A percentile compares a stretch with the other conserved stretches of the same genome.
Evolutionary conservation across 352 stramenopile species (phyloP).

Genomic region (Globisporangium barbulae): DNA sequence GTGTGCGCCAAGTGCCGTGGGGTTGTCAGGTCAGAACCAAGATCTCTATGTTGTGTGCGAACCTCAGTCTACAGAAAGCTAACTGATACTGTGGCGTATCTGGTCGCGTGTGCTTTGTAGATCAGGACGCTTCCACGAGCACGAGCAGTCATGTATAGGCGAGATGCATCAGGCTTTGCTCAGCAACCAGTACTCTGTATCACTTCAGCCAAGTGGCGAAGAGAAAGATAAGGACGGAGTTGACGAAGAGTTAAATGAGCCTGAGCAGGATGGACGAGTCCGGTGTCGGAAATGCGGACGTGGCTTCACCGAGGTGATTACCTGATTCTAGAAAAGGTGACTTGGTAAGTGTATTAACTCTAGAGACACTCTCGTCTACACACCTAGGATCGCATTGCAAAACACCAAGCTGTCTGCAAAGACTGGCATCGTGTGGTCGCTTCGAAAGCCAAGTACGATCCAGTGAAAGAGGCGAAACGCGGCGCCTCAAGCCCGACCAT

Average conservation of each 20-base stretch:
- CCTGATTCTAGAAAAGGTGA: neutral
- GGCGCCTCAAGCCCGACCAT: neutral
- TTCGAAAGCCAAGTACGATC: neutral
- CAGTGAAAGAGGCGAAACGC: constrained; percentile 3
- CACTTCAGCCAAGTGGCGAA: no score
- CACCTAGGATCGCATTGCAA: constrained; percentile 51
- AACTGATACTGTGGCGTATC: no score
- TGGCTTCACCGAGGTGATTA: constrained; percentile 34
- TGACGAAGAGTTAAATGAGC: constrained; percentile 29
- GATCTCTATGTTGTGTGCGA: no score
- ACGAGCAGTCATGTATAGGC: constrained; percentile 22
- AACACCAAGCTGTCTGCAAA: constrained; percentile 65
- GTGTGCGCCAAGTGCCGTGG: constrained; percentile 37
- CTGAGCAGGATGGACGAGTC: constrained; percentile 47
- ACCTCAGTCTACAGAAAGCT: no score
- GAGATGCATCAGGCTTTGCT: neutral
- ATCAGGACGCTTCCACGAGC: constrained; percentile 24
- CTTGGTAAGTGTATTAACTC: neutral
- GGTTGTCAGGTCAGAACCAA: constrained; percentile 25
- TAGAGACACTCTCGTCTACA: neutral
- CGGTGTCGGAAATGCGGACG: constrained; percentile 55
- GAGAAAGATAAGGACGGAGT: neutral
- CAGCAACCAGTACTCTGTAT: neutral
- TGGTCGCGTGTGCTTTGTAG: constrained; percentile 21
- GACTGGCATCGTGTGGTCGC: neutral